Conservation (phyloP, 192 early-diverging fungal species). For the Linnemannia elongata region DNA sequence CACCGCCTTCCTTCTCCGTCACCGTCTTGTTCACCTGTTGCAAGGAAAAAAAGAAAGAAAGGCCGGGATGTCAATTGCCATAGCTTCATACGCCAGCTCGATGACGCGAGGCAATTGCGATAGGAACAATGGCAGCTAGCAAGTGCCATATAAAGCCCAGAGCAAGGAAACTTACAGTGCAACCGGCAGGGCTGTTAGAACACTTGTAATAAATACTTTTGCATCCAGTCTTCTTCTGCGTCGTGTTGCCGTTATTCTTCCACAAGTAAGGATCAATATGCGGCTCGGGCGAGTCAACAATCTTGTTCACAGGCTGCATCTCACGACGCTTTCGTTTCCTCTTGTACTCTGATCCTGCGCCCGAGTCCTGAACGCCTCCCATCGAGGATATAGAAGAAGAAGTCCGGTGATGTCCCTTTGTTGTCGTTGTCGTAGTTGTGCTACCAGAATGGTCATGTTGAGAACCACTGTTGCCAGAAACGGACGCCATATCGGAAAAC, state of each 20-base stretch:
- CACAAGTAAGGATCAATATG: slow-evolving; percentile 65
- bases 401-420: slow-evolving; percentile 4
- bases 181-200: slow-evolving; percentile 66
- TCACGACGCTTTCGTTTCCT: slow-evolving; percentile 68
- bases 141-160: not conserved
- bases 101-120: not conserved
- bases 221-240: slow-evolving; percentile 67
- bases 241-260: slow-evolving; percentile 75
- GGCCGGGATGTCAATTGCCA: not conserved
- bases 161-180: slow-evolving; percentile 23
- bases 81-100: not conserved
- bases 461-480: slow-evolving; percentile 13
- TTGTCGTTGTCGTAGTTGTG: not conserved
- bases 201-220: slow-evolving; percentile 75
- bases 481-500: slow-evolving; percentile 31
- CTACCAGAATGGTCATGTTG: slow-evolving; percentile 1
- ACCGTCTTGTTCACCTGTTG: slow-evolving; percentile 69
- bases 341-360: slow-evolving; percentile 20
- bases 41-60: not conserved
- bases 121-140: not conserved
- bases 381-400: slow-evolving; percentile 26
- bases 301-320: slow-evolving; percentile 72
- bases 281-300: slow-evolving; percentile 68
- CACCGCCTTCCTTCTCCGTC: slow-evolving; percentile 64
- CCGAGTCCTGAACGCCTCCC: slow-evolving; percentile 3